These are phyloP conservation scores for Saururus chinensis DNA, from an alignment of 164 flowering plant species.

Conservation along the genomic window DNA sequence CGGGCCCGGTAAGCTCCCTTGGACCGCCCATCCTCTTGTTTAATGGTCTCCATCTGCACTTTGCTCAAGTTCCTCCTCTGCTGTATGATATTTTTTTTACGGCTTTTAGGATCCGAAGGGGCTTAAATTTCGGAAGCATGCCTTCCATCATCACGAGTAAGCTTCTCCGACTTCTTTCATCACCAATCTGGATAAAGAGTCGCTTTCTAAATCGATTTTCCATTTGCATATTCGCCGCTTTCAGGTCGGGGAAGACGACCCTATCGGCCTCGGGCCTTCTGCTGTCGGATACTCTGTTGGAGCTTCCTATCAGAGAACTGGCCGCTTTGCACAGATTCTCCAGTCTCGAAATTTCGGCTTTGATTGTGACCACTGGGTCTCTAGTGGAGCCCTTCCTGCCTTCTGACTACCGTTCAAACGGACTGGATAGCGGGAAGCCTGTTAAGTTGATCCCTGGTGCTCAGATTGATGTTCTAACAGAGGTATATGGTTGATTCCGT, in stretches of 20 bases:
- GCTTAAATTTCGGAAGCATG: constrained; percentile 70
- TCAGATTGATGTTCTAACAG: constrained; percentile 62
- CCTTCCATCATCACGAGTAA: constrained; percentile 73
- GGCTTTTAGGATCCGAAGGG: constrained; percentile 84
- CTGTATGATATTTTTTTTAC: no score
- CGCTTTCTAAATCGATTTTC: background rate
- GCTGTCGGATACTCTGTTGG: constrained; percentile 36
- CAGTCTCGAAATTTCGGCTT: constrained; percentile 1
- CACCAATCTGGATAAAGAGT: background rate
- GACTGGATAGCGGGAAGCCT: constrained; percentile 4
- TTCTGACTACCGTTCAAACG: constrained; percentile 12
- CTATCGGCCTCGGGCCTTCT: constrained; percentile 84
- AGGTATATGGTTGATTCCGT: constrained; percentile 31
- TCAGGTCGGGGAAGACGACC: constrained; percentile 72
- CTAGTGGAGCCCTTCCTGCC: constrained; percentile 74
- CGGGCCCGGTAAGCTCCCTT: constrained; percentile 60
- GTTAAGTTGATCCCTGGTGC: constrained; percentile 60
- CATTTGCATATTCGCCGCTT: no score
- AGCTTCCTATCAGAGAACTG: constrained; percentile 13
- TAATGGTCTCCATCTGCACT: background rate
- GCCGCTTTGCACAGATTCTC: constrained; percentile 3
- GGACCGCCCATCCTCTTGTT: background rate
- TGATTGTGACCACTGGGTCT: constrained; percentile 75
- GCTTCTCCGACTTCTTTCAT: background rate
- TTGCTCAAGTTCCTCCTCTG: background rate